These are phyloP conservation scores for Setomelanomma holmii DNA, from an alignment of 2,329 filamentous ascomycete genomes.

Conservation along the genomic window DNA sequence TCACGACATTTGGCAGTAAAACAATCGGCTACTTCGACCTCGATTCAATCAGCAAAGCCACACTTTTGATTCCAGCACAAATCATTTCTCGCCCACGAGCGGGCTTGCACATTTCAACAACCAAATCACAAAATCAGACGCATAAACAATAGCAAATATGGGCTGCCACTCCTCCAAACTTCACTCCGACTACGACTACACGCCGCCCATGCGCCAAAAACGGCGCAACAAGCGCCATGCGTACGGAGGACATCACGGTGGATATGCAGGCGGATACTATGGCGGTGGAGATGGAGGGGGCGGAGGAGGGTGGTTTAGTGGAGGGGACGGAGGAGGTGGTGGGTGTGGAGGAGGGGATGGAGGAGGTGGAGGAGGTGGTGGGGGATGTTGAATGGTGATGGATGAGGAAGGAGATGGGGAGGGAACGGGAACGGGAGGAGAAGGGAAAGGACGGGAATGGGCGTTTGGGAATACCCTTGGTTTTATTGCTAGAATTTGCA, in stretches of 20 bases:
- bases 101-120: not conserved
- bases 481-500: not conserved
- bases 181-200: conserved; percentile 9
- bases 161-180: conserved; percentile 27
- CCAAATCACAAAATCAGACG: not conserved
- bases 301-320: conserved; percentile 15
- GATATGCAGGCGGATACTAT: not conserved
- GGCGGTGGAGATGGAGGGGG: conserved; percentile 9
- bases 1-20: no score
- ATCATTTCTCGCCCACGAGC: no score
- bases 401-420: conserved; percentile 7
- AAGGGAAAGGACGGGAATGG: not conserved
- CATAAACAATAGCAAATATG: conserved; percentile 11
- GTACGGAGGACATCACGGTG: not conserved
- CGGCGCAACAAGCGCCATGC: not conserved
- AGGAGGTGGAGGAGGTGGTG: conserved; percentile 11
- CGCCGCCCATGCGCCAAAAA: conserved; percentile 17
- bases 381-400: conserved; percentile 2
- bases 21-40: no score
- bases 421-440: not conserved
- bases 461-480: conserved; percentile 4
- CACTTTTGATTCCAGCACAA: no score
- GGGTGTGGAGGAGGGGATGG: conserved; percentile 10
- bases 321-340: conserved; percentile 12
- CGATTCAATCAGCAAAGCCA: no score